Conservation (phyloP, 2,329 filamentous ascomycete genomes). For the Aspergillus transmontanensis region DNA sequence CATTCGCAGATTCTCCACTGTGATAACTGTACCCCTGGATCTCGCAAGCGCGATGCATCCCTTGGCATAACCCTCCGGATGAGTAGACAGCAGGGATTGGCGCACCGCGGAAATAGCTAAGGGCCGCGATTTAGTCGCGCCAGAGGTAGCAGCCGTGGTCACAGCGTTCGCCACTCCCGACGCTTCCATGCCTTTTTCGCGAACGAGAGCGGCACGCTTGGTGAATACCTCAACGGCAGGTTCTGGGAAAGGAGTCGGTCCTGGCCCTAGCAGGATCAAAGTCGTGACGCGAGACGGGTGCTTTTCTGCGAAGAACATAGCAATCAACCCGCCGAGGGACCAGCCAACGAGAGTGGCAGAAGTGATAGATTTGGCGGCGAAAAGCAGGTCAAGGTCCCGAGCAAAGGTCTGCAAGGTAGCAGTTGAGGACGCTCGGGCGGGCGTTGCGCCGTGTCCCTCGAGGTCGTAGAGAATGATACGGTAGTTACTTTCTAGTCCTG, state of each 20-base stretch:
- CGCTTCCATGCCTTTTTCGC: slow-evolving; percentile 48
- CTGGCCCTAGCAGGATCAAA: slow-evolving; percentile 53
- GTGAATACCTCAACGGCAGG: neutral
- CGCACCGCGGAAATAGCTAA: slow-evolving; percentile 47
- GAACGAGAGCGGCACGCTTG: slow-evolving; percentile 41
- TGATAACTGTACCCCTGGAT: slow-evolving; percentile 31
- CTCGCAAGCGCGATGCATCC: slow-evolving; percentile 53
- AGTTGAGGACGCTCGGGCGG: slow-evolving; percentile 49
- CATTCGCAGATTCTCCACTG: slow-evolving; percentile 35
- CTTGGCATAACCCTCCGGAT: slow-evolving; percentile 60
- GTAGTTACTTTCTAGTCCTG: slow-evolving; percentile 32
- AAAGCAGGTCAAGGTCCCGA: slow-evolving; percentile 38
- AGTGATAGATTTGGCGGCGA: neutral
- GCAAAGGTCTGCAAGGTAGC: slow-evolving; percentile 50
- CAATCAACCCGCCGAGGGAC: slow-evolving; percentile 55
- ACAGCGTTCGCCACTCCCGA: slow-evolving; percentile 43
- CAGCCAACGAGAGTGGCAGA: slow-evolving; percentile 52
- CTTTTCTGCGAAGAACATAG: slow-evolving; percentile 44
- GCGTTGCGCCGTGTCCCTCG: slow-evolving; percentile 59
- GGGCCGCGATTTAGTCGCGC: slow-evolving; percentile 30
- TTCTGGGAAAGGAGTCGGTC: slow-evolving; percentile 48
- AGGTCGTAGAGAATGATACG: slow-evolving; percentile 54
- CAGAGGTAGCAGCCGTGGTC: slow-evolving; percentile 30
- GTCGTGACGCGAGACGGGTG: slow-evolving; percentile 46
- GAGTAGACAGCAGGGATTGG: slow-evolving; percentile 50